Percentiles rank a stretch among this genome's conserved stretches.
These are phyloP conservation scores for Mycena sp. DNA, from an alignment of 1,284 basidiomycete genomes.

Conservation along the genomic window DNA sequence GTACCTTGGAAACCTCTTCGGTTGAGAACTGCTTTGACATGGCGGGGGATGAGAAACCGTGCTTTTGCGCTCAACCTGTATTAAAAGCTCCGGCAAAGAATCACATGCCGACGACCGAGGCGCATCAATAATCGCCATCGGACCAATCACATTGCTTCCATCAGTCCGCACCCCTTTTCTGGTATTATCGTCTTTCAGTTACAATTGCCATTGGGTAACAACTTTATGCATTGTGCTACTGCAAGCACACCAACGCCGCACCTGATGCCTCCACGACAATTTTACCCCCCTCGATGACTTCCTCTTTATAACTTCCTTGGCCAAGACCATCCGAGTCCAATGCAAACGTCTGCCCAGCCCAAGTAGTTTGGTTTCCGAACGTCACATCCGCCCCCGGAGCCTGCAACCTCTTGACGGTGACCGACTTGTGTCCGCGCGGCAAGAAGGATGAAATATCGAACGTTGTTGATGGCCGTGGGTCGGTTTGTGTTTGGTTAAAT, in stretches of 20 bases:
- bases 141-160: too few relatives aligned
- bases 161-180: too few relatives aligned
- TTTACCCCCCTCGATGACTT: constrained; percentile 44
- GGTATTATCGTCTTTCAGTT: too few relatives aligned
- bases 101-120: too few relatives aligned
- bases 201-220: too few relatives aligned
- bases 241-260: constrained; percentile 48
- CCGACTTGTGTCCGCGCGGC: constrained; percentile 32
- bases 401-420: constrained; percentile 50
- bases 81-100: too few relatives aligned
- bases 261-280: constrained; percentile 53
- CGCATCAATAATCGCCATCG: too few relatives aligned
- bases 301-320: constrained; percentile 48
- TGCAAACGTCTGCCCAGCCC: constrained; percentile 59
- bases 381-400: constrained; percentile 58
- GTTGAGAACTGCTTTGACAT: constrained; percentile 52
- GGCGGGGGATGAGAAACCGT: background rate
- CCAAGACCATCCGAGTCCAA: constrained; percentile 44
- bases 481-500: constrained; percentile 54
- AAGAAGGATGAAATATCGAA: constrained; percentile 56
- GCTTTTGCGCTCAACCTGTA: too few relatives aligned
- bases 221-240: too few relatives aligned
- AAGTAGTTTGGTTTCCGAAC: constrained; percentile 51
- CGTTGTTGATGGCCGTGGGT: constrained; percentile 47
- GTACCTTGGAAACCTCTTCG: constrained; percentile 52